A percentile compares a stretch with the other conserved stretches of the same genome.
These are phyloP conservation scores for Pleurotus tuoliensis DNA, from an alignment of 768 basidiomycete species.

Conservation along the genomic window DNA sequence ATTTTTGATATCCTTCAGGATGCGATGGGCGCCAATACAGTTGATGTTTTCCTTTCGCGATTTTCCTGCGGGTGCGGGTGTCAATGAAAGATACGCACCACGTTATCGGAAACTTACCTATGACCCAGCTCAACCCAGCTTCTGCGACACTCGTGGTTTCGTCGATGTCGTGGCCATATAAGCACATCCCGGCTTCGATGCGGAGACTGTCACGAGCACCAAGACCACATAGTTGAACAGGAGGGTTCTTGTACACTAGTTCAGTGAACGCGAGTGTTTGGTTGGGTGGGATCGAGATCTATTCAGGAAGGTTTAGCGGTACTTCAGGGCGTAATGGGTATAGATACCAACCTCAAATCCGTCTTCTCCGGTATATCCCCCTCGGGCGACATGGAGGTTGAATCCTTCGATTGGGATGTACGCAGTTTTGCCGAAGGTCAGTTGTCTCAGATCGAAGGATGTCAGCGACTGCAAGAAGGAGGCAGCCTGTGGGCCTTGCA, in stretches of 20 bases:
- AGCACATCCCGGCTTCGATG: conserved; percentile 93
- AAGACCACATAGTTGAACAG: conserved; percentile 83
- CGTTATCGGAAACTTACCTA: conserved; percentile 50
- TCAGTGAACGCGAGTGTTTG: conserved; percentile 71
- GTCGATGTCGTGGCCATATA: conserved; percentile 93
- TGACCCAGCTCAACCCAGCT: conserved; percentile 90
- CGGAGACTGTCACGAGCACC: conserved; percentile 93
- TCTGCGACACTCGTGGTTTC: conserved; percentile 86
- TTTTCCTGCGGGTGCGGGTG: conserved; percentile 52
- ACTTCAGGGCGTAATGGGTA: background rate
- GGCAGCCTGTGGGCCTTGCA: conserved; percentile 89
- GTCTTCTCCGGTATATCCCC: conserved; percentile 98
- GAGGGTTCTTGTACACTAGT: conserved; percentile 48
- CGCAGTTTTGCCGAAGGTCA: conserved; percentile 85
- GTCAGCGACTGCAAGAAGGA: conserved; percentile 75
- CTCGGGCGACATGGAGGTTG: conserved; percentile 84
- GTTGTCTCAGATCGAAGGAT: conserved; percentile 62
- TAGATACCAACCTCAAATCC: conserved; percentile 76
- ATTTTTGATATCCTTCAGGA: conserved; percentile 74
- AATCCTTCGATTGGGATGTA: conserved; percentile 76
- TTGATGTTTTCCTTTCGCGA: conserved; percentile 64
- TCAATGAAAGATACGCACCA: background rate
- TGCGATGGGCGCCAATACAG: conserved; percentile 78
- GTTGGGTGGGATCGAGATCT: conserved; percentile 88
- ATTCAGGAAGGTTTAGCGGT: conserved; percentile 2